These are phyloP conservation scores for Ophiostoma fasciatum DNA, from an alignment of 2,329 filamentous ascomycete species.

Conservation along the genomic window DNA sequence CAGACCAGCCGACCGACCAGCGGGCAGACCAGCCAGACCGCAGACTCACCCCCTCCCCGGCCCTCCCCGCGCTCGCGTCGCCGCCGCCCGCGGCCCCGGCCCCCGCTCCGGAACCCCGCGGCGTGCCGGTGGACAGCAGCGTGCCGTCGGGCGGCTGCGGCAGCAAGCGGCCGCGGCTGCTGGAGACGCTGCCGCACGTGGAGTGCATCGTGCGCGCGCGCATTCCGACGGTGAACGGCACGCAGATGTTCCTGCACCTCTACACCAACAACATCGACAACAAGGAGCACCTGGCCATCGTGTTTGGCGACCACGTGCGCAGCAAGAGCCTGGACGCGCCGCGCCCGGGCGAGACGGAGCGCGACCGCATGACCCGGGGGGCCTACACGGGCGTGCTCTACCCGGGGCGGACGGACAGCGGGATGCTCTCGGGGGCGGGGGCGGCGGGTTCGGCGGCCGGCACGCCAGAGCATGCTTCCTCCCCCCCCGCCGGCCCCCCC, in stretches of 20 bases:
- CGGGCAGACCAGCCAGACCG: no score
- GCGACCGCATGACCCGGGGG: slow-evolving; percentile 84
- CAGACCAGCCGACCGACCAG: neutral
- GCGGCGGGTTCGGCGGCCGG: no score
- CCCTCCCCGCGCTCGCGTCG: slow-evolving; percentile 12
- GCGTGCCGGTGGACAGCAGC: slow-evolving; percentile 46
- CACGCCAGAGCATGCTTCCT: no score
- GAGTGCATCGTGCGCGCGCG: slow-evolving; percentile 86
- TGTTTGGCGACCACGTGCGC: slow-evolving; percentile 80
- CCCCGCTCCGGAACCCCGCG: slow-evolving; percentile 23
- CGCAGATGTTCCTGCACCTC: slow-evolving; percentile 93
- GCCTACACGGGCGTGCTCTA: slow-evolving; percentile 82
- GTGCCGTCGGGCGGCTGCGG: slow-evolving; percentile 44
- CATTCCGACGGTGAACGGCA: slow-evolving; percentile 81
- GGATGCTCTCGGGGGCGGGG: slow-evolving; percentile 23
- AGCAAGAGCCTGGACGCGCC: slow-evolving; percentile 55
- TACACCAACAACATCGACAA: slow-evolving; percentile 88
- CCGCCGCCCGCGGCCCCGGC: slow-evolving; percentile 10
- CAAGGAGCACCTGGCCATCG: slow-evolving; percentile 94
- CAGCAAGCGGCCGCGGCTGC: slow-evolving; percentile 52
- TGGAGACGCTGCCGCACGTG: slow-evolving; percentile 68
- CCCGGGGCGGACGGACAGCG: slow-evolving; percentile 68
- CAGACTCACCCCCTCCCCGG: slow-evolving; percentile 1
- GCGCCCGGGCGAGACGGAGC: slow-evolving; percentile 64
- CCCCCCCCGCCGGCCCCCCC: slow-evolving; percentile 31